Evolutionary conservation across 2,329 filamentous ascomycete genomes (phyloP), one percentile per base, ranked within the genome.

Genomic region (Cladosporium sp.): DNA sequence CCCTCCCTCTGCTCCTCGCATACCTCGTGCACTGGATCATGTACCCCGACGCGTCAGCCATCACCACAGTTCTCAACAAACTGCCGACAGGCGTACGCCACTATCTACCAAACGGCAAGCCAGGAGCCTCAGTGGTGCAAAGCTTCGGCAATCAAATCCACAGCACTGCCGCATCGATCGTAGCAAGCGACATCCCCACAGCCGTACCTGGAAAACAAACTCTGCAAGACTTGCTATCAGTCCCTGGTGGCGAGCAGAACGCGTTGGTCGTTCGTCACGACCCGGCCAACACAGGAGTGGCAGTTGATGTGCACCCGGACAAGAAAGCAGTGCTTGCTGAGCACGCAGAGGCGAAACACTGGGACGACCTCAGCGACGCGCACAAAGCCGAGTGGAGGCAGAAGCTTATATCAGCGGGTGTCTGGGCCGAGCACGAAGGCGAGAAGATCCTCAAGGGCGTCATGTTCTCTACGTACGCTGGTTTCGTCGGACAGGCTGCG

Each of bases 341-440:
- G 66, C 79, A 83, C 58, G 74, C 75, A 1, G 67, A 79, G 60
- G 88, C 86, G 16, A 87, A 83, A 76, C 80, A 83, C 63, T 96
- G 91, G 91, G 88, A 92, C 65, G 86, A 93, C 66, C 78, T 96
- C 53, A 81, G 82, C 6, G 80, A 84, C 14, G 78, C 85, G 63
- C 86, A 93, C 76, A 86, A 86, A 75, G 79, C 82, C 60, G 79
- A 81, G 21, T 96, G 92, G 92, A 92, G 88, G 79, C 78, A 85
- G 70, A 86, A 84, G 73, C 82, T 96, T 39, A 81, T 82, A 64
- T 83, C 88, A 63, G 88, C 91, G 0, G 92, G 92, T 0, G 86
- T 92, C 69, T 96, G 91, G 92, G 86, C 86, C n/a, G 88, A 89
- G 74, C 83, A 86, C 43, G 91, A 94, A 82, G 91, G 91, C 2